These are phyloP conservation scores for Hanseniaspora occidentalis DNA, from an alignment of 805 yeast genomes.

Conservation along the genomic window DNA sequence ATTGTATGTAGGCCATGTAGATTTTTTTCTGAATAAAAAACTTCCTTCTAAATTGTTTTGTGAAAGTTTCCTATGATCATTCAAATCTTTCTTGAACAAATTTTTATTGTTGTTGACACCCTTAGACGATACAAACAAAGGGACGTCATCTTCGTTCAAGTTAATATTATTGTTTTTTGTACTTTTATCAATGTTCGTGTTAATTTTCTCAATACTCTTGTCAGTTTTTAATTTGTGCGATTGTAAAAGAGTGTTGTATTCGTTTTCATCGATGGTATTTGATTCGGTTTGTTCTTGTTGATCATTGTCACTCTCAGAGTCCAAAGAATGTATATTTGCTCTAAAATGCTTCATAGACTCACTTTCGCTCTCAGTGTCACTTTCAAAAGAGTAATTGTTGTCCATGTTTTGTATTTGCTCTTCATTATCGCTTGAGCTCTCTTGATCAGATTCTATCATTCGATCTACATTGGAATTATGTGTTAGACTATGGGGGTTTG, in stretches of 20 bases:
- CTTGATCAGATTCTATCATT: constrained; percentile 25
- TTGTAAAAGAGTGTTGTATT: constrained; percentile 2
- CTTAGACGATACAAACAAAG: too few species aligned
- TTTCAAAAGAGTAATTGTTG: too few species aligned
- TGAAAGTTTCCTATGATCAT: constrained; percentile 10
- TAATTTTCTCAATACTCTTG: background rate
- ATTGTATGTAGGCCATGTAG: constrained; percentile 1
- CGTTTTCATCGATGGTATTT: background rate
- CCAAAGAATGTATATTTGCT: constrained; percentile 6
- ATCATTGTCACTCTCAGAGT: background rate
- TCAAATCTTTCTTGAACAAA: constrained; percentile 8
- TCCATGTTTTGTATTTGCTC: too few species aligned
- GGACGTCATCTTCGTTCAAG: too few species aligned
- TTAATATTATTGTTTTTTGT: background rate
- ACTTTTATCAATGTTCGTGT: background rate
- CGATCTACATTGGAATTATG: constrained; percentile 5
- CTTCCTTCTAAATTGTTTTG: constrained; percentile 8
- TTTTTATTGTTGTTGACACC: background rate
- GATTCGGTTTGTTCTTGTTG: background rate
- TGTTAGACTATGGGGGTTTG: background rate
- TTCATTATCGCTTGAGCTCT: constrained; percentile 11
- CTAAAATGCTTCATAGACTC: constrained; percentile 5
- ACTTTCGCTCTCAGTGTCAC: background rate
- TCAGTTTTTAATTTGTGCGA: background rate
- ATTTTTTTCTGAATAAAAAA: constrained; percentile 14